A percentile compares a stretch with the other conserved stretches of the same genome.
These are phyloP conservation scores for Lophiotrema nucula DNA, from an alignment of 495 filamentous ascomycete species.

Conservation along the genomic window DNA sequence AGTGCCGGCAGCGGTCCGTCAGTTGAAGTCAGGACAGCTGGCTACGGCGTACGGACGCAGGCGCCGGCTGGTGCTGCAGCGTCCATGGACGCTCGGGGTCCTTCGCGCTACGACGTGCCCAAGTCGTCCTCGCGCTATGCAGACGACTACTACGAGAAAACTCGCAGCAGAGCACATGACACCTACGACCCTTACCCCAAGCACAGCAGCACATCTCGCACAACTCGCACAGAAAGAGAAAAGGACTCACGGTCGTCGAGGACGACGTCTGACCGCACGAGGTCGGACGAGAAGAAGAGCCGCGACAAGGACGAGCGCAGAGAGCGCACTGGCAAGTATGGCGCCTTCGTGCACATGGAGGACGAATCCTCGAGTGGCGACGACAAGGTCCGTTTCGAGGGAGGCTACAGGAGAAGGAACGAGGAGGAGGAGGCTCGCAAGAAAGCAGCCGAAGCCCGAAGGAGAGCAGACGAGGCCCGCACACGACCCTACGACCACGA, in stretches of 20 bases:
- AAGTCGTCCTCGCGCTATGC: constrained; percentile 28
- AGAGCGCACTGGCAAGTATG: constrained; percentile 22
- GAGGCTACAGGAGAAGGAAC: constrained; percentile 18
- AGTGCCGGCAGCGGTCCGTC: constrained; percentile 41
- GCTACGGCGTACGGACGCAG: constrained; percentile 31
- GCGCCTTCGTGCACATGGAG: constrained; percentile 22
- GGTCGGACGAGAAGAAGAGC: constrained; percentile 32
- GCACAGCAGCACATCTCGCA: constrained; percentile 19
- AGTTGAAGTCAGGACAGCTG: constrained; percentile 28
- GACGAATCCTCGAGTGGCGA: constrained; percentile 29
- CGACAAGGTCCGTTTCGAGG: constrained; percentile 25
- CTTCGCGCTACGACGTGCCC: constrained; percentile 35
- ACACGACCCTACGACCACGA: constrained; percentile 25
- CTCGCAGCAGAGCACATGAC: constrained; percentile 33
- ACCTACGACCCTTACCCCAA: constrained; percentile 33
- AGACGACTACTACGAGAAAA: constrained; percentile 36
- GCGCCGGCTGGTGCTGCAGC: constrained; percentile 23
- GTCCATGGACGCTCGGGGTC: constrained; percentile 8
- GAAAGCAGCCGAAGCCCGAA: constrained; percentile 19
- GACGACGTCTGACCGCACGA: constrained; percentile 25
- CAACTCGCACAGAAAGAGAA: constrained; percentile 26
- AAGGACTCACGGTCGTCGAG: constrained; percentile 8
- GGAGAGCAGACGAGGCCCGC: constrained; percentile 20
- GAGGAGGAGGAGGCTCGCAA: constrained; percentile 20
- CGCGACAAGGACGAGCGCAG: constrained; percentile 33